Base-by-base conservation (phyloP, 2,329 filamentous ascomycete genomes). In the Sclerotiophoma versabilis region DNA sequence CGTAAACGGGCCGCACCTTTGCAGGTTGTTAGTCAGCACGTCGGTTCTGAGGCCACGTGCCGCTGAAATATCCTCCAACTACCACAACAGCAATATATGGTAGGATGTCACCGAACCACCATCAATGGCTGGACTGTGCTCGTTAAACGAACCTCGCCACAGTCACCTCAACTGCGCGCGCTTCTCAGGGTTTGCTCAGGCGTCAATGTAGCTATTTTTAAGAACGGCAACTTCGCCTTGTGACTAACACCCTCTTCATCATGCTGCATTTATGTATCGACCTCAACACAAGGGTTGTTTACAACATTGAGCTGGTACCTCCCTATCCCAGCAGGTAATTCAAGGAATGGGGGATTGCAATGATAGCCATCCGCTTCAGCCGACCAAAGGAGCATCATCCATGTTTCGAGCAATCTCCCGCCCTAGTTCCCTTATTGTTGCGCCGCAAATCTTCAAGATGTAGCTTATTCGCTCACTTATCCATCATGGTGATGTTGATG, bases 391-490 rank as follows among this genome's bases (percentile, higher is more conserved):
- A 42, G 44, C 33, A 45, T 22, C 38, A 54, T 54, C 51, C 51
- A 45, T 49, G 51, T 32, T 45, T 41, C 6, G 29, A 45, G 41
- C 34, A 54, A 54, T 45, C 30, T 54, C 37, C 49, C 33, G n/a
- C 22, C 39, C 42, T 36, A 19, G 19, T 30, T 33, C 10, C 36
- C 29, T 45, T 22, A 17, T 39, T 43, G 19, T 29, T 30, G 39
- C 30, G 45, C 14, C 34, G 33, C 39, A 25, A 20, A 29, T 27
- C 47, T 37, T 25, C 26, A 30, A 17, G 29, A 30, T 23, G 15
- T 48, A n/a, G 38, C 23, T 37, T 48, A 17, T 39, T 34, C 33
- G 25, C 17, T 29, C 44, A 25, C 7, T 15, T n/a, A 23, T 26
- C 19, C 12, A 23, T 33, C 26, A 14, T 20, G 29, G 22, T 43